Conservation (phyloP, 805 yeast genomes). For the Brettanomyces nanus region DNA sequence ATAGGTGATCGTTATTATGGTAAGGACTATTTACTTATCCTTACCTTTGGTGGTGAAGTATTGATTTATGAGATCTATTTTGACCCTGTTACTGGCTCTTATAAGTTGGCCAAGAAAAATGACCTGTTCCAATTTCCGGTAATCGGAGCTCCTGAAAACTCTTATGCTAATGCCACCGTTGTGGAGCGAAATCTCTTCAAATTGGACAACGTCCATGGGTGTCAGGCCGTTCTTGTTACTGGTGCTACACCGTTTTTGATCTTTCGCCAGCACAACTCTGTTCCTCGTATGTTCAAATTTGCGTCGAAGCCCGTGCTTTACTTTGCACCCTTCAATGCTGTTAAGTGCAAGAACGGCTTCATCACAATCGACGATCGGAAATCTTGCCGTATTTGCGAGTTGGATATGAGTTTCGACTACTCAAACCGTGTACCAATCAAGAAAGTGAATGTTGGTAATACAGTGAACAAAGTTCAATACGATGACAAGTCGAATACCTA, state of each 20-base stretch:
- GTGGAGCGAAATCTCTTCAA: conserved; percentile 62
- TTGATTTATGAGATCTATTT: conserved; percentile 52
- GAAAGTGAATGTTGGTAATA: conserved; percentile 45
- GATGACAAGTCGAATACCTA: conserved; percentile 60
- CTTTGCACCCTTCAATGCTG: conserved; percentile 42
- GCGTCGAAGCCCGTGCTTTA: conserved; percentile 60
- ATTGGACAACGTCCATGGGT: conserved; percentile 49
- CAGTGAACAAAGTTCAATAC: conserved; percentile 58
- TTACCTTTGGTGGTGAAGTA: conserved; percentile 79
- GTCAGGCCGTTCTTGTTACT: conserved; percentile 56
- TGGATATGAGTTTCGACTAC: conserved; percentile 40
- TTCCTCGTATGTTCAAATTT: conserved; percentile 59
- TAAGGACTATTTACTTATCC: conserved; percentile 58
- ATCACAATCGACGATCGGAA: conserved; percentile 65
- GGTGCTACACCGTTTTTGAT: conserved; percentile 69
- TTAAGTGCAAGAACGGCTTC: conserved; percentile 37
- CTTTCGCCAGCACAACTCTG: conserved; percentile 53
- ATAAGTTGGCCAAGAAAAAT: conserved; percentile 33
- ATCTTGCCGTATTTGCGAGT: conserved; percentile 54
- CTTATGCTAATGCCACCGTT: conserved; percentile 58
- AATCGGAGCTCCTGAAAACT: conserved; percentile 77
- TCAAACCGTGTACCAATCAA: conserved; percentile 55
- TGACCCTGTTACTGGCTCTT: conserved; percentile 31
- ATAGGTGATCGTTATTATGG: conserved; percentile 50
- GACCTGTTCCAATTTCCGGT: conserved; percentile 36